Evolutionary conservation across 2,329 filamentous ascomycete species (phyloP).

Genomic region (Fonsecaea monophora): DNA sequence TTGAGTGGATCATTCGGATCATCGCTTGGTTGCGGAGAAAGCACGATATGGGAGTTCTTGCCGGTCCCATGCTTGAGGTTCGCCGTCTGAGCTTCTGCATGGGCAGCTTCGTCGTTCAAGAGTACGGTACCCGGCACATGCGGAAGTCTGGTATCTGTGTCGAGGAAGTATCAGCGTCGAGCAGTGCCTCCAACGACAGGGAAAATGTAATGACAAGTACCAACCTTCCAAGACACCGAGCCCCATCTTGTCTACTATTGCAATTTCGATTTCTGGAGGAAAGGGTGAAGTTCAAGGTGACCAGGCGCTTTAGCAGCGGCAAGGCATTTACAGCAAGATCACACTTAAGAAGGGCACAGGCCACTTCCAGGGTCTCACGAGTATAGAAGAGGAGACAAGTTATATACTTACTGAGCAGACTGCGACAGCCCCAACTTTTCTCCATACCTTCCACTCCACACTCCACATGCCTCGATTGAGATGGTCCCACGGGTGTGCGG

Average conservation of each 20-base stretch:
- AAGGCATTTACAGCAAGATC: neutral
- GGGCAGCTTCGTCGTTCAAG: constrained; percentile 20
- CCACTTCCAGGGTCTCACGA: neutral
- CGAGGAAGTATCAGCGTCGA: neutral
- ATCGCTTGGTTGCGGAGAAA: constrained; percentile 35
- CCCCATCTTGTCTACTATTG: constrained; percentile 8
- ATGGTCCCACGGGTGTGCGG: constrained; percentile 7
- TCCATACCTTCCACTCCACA: neutral
- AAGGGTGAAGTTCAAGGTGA: neutral
- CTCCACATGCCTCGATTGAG: constrained; percentile 22
- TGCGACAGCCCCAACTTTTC: constrained; percentile 11
- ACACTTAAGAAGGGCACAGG: neutral
- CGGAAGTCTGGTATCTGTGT: constrained; percentile 13
- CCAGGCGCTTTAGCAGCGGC: neutral
- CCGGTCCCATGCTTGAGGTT: constrained; percentile 33
- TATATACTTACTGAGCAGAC: constrained; percentile 10
- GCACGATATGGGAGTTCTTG: constrained; percentile 32
- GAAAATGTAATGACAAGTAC: neutral
- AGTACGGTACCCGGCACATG: constrained; percentile 30
- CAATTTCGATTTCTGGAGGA: neutral
- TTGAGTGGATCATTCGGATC: constrained; percentile 29
- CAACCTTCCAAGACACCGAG: constrained; percentile 19
- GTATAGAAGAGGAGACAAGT: neutral
- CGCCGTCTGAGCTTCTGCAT: constrained; percentile 12
- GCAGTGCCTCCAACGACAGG: neutral